phyloP scores from a whole-genome alignment of 441 rosid genomes.

The Adansonia gregorii region DNA sequence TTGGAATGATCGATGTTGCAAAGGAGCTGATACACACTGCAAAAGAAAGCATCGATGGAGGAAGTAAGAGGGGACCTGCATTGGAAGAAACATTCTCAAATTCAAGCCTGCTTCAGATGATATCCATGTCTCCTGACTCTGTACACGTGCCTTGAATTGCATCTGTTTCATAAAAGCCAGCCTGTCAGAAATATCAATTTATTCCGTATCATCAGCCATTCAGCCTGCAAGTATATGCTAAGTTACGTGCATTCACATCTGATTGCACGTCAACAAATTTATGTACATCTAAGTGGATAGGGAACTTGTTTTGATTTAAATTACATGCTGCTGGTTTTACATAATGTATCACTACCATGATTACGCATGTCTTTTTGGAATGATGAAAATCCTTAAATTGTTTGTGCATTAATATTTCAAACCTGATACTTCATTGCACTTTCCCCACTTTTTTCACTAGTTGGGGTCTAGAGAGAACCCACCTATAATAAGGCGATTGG shows the following conservation, averaged over 20 bases:
- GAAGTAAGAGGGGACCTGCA: conserved; percentile 54
- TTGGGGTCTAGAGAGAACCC: too few relatives aligned
- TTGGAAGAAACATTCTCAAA: conserved; percentile 86
- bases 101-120: conserved; percentile 88
- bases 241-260: conserved; percentile 5
- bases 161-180: background rate
- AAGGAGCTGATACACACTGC: conserved; percentile 62
- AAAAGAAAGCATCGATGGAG: conserved; percentile 51
- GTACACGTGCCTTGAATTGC: conserved; percentile 41
- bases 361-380: too few relatives aligned
- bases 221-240: background rate
- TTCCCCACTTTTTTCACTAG: too few relatives aligned
- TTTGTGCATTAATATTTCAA: too few relatives aligned
- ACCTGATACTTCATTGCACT: too few relatives aligned
- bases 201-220: background rate
- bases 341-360: too few relatives aligned
- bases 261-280: background rate
- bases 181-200: background rate
- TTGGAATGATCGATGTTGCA: conserved; percentile 74
- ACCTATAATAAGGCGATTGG: too few relatives aligned
- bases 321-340: too few relatives aligned
- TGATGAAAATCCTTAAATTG: too few relatives aligned
- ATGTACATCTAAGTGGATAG: conserved; percentile 2
- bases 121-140: conserved; percentile 88
- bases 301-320: conserved; percentile 7